phyloP scores from a whole-genome alignment of 768 basidiomycete species.

The Termitomyces sp. region DNA sequence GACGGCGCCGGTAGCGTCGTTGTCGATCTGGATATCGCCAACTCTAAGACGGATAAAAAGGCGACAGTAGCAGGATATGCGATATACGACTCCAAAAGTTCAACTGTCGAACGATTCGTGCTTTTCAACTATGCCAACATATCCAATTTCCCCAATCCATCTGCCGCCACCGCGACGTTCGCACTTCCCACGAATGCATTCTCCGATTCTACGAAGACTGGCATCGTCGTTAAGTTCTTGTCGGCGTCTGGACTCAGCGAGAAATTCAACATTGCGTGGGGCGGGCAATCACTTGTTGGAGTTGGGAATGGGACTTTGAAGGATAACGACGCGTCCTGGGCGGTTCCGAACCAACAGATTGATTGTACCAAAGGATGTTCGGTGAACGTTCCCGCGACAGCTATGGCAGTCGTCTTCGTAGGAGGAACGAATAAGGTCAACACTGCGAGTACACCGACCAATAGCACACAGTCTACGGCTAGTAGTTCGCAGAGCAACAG shows the following conservation, averaged over 20 bases:
- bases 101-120: conserved; percentile 39
- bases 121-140: conserved; percentile 53
- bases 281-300: conserved; percentile 47
- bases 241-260: conserved; percentile 46
- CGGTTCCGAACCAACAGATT: conserved; percentile 32
- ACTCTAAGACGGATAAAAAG: too few relatives aligned
- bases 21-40: conserved; percentile 43
- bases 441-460: not conserved
- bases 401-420: conserved; percentile 46
- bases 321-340: conserved; percentile 30
- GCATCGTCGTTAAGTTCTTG: conserved; percentile 47
- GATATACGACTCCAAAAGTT: conserved; percentile 51
- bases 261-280: conserved; percentile 58
- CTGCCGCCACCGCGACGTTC: conserved; percentile 34
- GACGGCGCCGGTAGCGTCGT: conserved; percentile 38
- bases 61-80: conserved; percentile 53
- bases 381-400: conserved; percentile 47
- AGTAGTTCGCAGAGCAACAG: too few relatives aligned
- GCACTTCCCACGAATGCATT: conserved; percentile 33
- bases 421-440: conserved; percentile 9
- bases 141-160: conserved; percentile 35
- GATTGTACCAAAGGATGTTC: conserved; percentile 46
- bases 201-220: conserved; percentile 19
- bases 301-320: conserved; percentile 39
- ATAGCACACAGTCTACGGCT: not conserved